Evolutionary conservation across 148 eudicot genomes (phyloP), one percentile per base, ranked within the genome.

Genomic region (Bassia scoparia): DNA sequence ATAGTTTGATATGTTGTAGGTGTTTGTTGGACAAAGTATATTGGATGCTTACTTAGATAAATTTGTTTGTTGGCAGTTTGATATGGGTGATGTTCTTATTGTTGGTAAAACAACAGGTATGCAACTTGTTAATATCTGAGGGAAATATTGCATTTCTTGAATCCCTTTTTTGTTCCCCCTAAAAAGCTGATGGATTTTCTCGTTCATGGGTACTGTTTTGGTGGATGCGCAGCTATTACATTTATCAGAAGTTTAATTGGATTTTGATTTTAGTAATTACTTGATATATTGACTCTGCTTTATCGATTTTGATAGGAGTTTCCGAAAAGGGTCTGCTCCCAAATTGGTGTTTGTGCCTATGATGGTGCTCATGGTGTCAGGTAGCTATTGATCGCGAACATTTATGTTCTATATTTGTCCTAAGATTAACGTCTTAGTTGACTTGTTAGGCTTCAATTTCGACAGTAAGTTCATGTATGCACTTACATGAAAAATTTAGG

Each of bases 81-180:
- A 88, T 66, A 95, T 95, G 99, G 97, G 92, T 30, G 99, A 95
- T 74, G 89, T 95, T 58, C 90, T 92, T 69, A 85, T 95, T 65
- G 84, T 74, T 35, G 97, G 90, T 65, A 77, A 85, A 80, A 65
- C 86, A 67, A 91, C 90, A 79, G 98, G 98, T 95, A 86, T 50
- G 82, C 29, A 49, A 35, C 46, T 46, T 70, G 23, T 23, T 65
- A 21, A 33, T 49, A 12, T 27, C 3, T 46, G 14, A 27, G 49
- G 20, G 30, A n/a, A n/a, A n/a, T n/a, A n/a, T 41, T 41, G 7
- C 44, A 2, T 37, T 7, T 26, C 0, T 31, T 61, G 5, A 3
- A 34, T 53, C 18, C 2, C 15, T 16, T 37, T 34, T 12, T 55
- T 34, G 13, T 72, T 5, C 29, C 38, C 17, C 35, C 34, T 15